These are phyloP conservation scores for Phycomyces nitens DNA, from an alignment of 192 early-diverging fungal genomes.

Conservation along the genomic window DNA sequence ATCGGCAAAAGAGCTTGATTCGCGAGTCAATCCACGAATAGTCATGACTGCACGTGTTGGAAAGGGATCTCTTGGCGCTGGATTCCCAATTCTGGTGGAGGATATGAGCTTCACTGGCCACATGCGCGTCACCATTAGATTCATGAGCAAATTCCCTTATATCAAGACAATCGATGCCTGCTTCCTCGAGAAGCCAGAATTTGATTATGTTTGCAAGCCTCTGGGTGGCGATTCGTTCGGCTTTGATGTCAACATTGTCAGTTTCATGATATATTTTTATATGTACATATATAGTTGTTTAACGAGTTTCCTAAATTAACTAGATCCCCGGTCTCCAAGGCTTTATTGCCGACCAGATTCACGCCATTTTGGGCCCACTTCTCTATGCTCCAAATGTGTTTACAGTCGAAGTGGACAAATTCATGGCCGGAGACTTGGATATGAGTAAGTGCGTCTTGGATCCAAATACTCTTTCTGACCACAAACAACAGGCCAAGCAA, in stretches of 20 bases:
- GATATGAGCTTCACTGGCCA: conserved; percentile 68
- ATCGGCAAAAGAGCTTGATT: conserved; percentile 44
- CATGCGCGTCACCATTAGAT: conserved; percentile 65
- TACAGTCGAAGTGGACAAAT: conserved; percentile 26
- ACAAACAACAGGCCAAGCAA: conserved; percentile 18
- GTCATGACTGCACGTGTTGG: conserved; percentile 74
- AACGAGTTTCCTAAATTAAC: background rate
- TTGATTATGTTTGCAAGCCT: conserved; percentile 81
- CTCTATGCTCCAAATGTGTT: conserved; percentile 38
- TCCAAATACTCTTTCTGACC: background rate
- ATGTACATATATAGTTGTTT: background rate
- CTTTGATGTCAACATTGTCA: conserved; percentile 66
- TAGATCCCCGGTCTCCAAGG: conserved; percentile 63
- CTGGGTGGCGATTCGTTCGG: conserved; percentile 64
- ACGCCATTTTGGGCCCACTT: conserved; percentile 50
- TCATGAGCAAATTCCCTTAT: conserved; percentile 71
- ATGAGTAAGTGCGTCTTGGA: conserved; percentile 30
- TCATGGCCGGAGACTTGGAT: conserved; percentile 31
- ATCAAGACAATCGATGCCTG: conserved; percentile 64
- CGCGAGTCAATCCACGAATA: conserved; percentile 68
- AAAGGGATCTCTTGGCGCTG: conserved; percentile 68
- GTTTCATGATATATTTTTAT: background rate
- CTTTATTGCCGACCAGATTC: conserved; percentile 58
- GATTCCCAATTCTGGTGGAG: conserved; percentile 69
- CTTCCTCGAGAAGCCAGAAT: conserved; percentile 66